phyloP scores from a whole-genome alignment of 257 asterid species.

The Lithospermum erythrorhizon region DNA sequence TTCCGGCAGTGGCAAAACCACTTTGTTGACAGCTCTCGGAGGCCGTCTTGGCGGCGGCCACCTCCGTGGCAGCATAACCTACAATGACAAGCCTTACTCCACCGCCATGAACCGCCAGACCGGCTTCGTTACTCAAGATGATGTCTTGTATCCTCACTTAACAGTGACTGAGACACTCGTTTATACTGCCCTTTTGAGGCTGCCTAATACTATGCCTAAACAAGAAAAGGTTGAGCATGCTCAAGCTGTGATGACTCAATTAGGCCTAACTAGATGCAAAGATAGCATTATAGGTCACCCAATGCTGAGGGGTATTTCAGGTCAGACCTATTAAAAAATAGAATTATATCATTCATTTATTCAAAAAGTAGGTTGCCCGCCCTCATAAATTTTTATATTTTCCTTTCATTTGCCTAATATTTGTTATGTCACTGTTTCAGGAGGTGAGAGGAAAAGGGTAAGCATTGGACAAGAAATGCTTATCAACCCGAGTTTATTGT shows the following conservation, averaged over 20 bases:
- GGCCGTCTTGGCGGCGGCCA: slow-evolving; percentile 41
- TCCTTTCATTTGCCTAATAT: no score
- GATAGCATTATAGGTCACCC: slow-evolving; percentile 42
- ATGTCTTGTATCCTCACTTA: slow-evolving; percentile 56
- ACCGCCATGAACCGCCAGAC: slow-evolving; percentile 48
- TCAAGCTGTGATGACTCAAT: slow-evolving; percentile 42
- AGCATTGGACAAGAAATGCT: slow-evolving; percentile 90
- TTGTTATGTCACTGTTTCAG: slow-evolving; percentile 2
- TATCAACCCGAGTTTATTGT: slow-evolving; percentile 56
- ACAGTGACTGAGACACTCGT: slow-evolving; percentile 67
- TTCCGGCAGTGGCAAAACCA: slow-evolving; percentile 87
- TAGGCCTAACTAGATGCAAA: slow-evolving; percentile 46
- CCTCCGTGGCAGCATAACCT: slow-evolving; percentile 41
- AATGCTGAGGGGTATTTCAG: slow-evolving; percentile 47
- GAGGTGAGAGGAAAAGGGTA: slow-evolving; percentile 75
- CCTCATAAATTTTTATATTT: no score
- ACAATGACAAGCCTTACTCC: slow-evolving; percentile 49
- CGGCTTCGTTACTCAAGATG: slow-evolving; percentile 83
- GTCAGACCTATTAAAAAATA: no score
- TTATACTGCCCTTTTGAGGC: slow-evolving; percentile 58
- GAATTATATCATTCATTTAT: no score
- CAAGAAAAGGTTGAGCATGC: slow-evolving; percentile 38
- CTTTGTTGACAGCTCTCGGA: slow-evolving; percentile 66
- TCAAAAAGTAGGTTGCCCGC: no score
- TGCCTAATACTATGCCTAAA: slow-evolving; percentile 31